phyloP scores from a whole-genome alignment of 352 stramenopile species.

The Albugo laibachii region DNA sequence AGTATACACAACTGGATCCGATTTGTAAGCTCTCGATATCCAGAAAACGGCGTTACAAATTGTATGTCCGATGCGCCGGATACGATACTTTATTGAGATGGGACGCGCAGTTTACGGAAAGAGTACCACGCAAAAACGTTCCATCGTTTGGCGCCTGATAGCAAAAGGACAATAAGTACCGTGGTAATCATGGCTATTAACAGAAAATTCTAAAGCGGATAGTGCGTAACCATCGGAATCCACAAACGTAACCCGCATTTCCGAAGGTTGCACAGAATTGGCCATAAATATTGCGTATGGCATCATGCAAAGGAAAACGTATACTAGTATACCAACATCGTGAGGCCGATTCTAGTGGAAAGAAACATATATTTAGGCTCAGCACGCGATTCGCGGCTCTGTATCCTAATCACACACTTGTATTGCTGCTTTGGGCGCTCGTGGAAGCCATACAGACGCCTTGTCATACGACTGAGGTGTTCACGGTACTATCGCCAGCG shows the following conservation, averaged over 20 bases:
- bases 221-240: conserved; percentile 82
- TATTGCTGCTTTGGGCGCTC: no score
- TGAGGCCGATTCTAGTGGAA: conserved; percentile 27
- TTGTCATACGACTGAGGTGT: no score
- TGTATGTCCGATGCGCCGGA: background rate
- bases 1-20: no score
- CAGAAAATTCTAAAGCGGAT: no score
- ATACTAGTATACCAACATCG: conserved; percentile 71
- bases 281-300: conserved; percentile 83
- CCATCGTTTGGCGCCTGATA: conserved; percentile 17
- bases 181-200: conserved; percentile 16
- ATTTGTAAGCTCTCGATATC: conserved; percentile 89
- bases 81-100: background rate
- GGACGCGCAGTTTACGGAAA: background rate
- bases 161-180: conserved; percentile 13
- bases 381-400: conserved; percentile 11
- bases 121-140: conserved; percentile 11
- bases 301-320: conserved; percentile 73
- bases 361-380: conserved; percentile 35
- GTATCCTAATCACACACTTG: no score
- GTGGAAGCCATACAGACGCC: no score
- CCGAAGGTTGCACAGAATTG: conserved; percentile 80
- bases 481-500: no score
- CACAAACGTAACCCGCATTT: conserved; percentile 60
- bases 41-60: conserved; percentile 85